These are phyloP conservation scores for Heterobasidion parviporum DNA, from an alignment of 1,284 basidiomycete genomes.

Conservation along the genomic window DNA sequence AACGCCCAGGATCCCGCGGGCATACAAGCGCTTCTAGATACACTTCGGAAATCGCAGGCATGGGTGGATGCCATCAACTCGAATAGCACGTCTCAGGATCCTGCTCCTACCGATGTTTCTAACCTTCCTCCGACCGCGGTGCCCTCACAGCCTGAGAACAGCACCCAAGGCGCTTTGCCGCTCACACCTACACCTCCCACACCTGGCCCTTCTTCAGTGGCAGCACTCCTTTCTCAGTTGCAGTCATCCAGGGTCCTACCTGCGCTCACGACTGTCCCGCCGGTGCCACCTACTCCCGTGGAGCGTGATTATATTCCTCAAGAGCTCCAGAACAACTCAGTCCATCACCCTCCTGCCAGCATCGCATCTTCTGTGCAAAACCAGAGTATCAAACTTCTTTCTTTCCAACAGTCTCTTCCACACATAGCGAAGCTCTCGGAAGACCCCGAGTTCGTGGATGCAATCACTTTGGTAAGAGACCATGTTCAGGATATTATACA, in stretches of 20 bases:
- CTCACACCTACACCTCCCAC: slow-evolving; percentile 1
- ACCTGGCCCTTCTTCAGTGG: slow-evolving; percentile 32
- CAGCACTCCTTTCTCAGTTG: slow-evolving; percentile 60
- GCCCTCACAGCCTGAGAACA: neutral
- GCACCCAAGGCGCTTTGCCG: neutral
- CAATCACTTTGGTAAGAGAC: slow-evolving; percentile 39
- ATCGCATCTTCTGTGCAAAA: neutral
- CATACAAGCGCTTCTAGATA: slow-evolving; percentile 58
- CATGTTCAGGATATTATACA: slow-evolving; percentile 3
- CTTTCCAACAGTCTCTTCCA: slow-evolving; percentile 61
- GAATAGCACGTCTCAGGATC: slow-evolving; percentile 4
- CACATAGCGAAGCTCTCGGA: slow-evolving; percentile 44
- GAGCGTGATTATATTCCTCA: slow-evolving; percentile 2
- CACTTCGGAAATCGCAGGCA: slow-evolving; percentile 51
- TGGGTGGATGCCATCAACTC: slow-evolving; percentile 45
- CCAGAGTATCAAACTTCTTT: slow-evolving; percentile 35
- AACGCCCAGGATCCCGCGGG: slow-evolving; percentile 47
- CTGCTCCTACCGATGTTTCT: slow-evolving; percentile 2
- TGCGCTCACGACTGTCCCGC: slow-evolving; percentile 7
- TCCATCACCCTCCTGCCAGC: neutral
- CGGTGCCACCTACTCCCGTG: neutral
- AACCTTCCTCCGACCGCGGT: neutral
- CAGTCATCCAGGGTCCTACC: slow-evolving; percentile 19
- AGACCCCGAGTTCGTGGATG: slow-evolving; percentile 37
- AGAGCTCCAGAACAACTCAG: neutral